Conservation (phyloP, 306 rosid species). For the Rosa chinensis region DNA sequence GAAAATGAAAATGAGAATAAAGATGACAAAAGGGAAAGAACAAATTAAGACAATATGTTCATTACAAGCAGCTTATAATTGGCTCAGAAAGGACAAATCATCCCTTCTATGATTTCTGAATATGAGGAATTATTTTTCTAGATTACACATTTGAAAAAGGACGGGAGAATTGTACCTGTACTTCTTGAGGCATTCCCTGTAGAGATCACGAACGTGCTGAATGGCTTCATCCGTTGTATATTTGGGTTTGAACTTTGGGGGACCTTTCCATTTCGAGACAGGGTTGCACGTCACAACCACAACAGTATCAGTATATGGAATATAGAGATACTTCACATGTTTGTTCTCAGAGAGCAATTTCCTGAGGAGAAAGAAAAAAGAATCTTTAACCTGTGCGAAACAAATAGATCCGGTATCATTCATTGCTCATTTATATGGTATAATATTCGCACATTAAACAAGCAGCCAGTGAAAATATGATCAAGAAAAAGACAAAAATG, state of each 20-base stretch:
- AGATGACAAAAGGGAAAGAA: background rate
- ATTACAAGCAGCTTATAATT: background rate
- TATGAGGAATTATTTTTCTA: background rate
- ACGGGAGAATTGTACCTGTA: constrained; percentile 48
- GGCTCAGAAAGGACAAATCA: background rate
- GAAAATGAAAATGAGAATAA: background rate
- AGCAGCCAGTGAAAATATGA: background rate
- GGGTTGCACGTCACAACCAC: constrained; percentile 95
- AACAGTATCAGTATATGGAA: constrained; percentile 74
- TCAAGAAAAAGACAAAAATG: background rate
- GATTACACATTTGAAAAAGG: background rate
- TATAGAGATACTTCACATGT: constrained; percentile 86
- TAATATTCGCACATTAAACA: background rate
- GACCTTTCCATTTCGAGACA: constrained; percentile 86
- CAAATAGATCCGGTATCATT: constrained; percentile 2
- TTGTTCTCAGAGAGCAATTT: constrained; percentile 80
- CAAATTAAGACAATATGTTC: background rate
- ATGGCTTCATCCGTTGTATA: constrained; percentile 75
- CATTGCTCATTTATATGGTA: background rate
- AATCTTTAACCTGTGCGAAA: background rate
- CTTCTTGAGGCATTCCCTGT: constrained; percentile 62
- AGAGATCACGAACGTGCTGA: constrained; percentile 76
- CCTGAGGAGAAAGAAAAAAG: constrained; percentile 30
- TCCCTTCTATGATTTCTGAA: background rate
- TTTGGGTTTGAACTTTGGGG: constrained; percentile 82